phyloP scores from a whole-genome alignment of 371 early-diverging fungal species.

The Apophysomyces trapeziformis region DNA sequence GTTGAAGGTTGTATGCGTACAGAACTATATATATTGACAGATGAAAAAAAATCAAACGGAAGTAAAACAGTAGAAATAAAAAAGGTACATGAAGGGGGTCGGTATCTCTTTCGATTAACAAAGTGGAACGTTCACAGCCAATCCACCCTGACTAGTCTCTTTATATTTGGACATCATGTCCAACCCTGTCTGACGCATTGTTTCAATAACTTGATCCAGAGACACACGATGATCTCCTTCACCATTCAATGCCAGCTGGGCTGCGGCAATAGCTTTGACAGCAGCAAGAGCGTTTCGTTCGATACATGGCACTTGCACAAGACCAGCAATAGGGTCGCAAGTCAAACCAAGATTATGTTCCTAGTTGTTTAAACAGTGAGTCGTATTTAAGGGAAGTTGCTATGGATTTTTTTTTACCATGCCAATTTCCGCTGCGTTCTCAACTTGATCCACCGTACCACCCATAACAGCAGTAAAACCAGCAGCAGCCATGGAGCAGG shows the following conservation, averaged over 20 bases:
- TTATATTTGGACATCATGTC: constrained; percentile 97
- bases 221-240: constrained; percentile 90
- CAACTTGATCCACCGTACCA: constrained; percentile 86
- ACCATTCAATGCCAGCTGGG: constrained; percentile 92
- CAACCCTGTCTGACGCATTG: constrained; percentile 93
- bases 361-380: not conserved
- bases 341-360: constrained; percentile 94
- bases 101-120: constrained; percentile 55
- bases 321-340: constrained; percentile 92
- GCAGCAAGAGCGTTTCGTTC: constrained; percentile 96
- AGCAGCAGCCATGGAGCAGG: constrained; percentile 97
- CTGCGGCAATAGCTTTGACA: constrained; percentile 94
- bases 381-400: not conserved
- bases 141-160: constrained; percentile 93
- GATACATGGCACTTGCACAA: constrained; percentile 96
- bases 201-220: constrained; percentile 94
- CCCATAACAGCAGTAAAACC: constrained; percentile 97
- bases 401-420: constrained; percentile 59
- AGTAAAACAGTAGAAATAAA: not conserved
- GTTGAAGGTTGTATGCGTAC: constrained; percentile 57
- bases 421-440: constrained; percentile 96
- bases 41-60: not conserved
- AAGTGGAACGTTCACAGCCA: constrained; percentile 88
- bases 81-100: not conserved
- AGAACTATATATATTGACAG: constrained; percentile 26